These are phyloP conservation scores for Lasiodiplodia theobromae DNA, from an alignment of 2,329 filamentous ascomycete species.

Conservation along the genomic window DNA sequence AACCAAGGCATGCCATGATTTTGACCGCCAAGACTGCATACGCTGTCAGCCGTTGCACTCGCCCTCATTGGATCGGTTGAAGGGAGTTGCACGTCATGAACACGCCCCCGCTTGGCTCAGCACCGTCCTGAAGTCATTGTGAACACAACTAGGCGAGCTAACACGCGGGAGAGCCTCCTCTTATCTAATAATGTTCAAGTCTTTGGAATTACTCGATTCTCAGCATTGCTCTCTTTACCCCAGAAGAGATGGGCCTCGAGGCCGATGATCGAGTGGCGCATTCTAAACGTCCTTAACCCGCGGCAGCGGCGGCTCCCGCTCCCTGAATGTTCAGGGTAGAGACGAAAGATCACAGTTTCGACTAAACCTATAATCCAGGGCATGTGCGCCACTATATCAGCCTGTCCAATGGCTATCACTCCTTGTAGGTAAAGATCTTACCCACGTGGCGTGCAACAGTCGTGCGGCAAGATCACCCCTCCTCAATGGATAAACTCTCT, in stretches of 20 bases:
- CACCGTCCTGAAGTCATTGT: constrained; percentile 12
- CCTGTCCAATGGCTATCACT: background rate
- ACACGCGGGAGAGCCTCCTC: background rate
- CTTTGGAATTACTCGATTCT: no score
- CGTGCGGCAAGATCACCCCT: background rate
- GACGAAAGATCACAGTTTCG: background rate
- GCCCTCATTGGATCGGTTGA: constrained; percentile 11
- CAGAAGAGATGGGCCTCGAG: background rate
- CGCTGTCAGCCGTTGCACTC: background rate
- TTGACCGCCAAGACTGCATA: background rate
- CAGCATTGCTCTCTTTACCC: no score
- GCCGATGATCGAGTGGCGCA: background rate
- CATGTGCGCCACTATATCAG: background rate
- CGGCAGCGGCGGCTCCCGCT: constrained; percentile 6
- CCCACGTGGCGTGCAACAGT: constrained; percentile 16
- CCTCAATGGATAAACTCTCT: constrained; percentile 1
- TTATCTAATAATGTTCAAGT: background rate
- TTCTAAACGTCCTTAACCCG: background rate
- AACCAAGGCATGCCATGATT: constrained; percentile 1
- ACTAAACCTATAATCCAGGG: background rate
- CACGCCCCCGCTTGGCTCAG: constrained; percentile 2
- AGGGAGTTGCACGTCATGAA: constrained; percentile 5
- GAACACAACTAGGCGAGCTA: constrained; percentile 1
- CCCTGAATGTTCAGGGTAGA: background rate
- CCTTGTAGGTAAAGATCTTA: background rate